Evolutionary conservation across 148 eudicot species (phyloP), one percentile per base, ranked within the genome.

Genomic region (Spergularia bocconei): DNA sequence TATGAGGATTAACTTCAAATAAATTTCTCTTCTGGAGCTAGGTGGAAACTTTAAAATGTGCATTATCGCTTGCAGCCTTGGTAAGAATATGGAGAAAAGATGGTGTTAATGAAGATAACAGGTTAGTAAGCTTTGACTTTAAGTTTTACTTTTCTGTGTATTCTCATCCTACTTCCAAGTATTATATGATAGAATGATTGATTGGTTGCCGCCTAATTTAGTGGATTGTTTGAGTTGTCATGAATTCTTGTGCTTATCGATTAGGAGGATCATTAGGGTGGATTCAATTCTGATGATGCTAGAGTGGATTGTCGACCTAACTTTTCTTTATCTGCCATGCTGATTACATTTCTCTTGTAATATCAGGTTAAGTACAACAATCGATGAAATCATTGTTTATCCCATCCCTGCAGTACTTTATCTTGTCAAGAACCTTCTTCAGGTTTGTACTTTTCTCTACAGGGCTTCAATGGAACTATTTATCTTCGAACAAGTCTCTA

Each of bases 31-130:
- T 78, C 75, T 79, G 77, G 71, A 67, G 58, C 70, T 85, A 95
- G 99, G 99, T 95, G 76, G 99, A 95, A 84, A 85, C 96, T 80
- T 83, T 95, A 78, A 95, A 95, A 82, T 95, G 99, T 80, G 93
- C 91, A 10, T 77, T 95, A 65, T 95, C 99, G 54, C 91, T 95
- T 71, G 86, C 84, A 69, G 99, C 99, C 65, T 81, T 95, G 84
- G 71, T 85, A 61, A 92, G 91, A 78, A 88, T 88, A 72, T 95
- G 99, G 99, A 86, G 84, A 69, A 88, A 70, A 17, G 99, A 95
- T 72, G 99, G 99, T 75, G 90, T 95, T 80, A 95, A 84, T 69
- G 99, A 92, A 44, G 98, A 95, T 79, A 95, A 95, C 87, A 92
- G 99, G 83, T 94, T 67, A 69, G 36, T 68, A 17, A 23, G 25